Base-by-base conservation (phyloP, 176 grass and related monocot species). In the Avena atlantica region DNA sequence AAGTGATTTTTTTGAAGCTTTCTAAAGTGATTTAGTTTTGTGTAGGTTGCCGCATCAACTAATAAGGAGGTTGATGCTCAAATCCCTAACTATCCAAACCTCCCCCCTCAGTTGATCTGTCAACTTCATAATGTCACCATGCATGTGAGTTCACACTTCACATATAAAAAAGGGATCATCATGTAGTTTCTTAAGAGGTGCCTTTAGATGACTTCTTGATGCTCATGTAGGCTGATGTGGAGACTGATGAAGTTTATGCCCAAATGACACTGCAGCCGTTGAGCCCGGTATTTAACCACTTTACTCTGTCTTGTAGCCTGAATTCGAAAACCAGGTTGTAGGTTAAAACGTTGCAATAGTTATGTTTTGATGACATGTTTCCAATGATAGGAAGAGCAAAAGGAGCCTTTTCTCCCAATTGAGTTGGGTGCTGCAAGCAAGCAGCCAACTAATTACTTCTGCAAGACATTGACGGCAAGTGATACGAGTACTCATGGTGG, bases 121-220 rank as follows among this genome's bases (percentile, higher is more conserved):
- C 96, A 98, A 83, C 93, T 98, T 83, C 96, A 98, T 90, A 98
- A 98, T 92, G 90, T 98, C 58, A 98, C 96, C 61, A 98, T 98
- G 96, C 91, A 98, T 89, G 96, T 98, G 61, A 98, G 93, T 93
- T 73, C 2, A 23, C 47, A 64, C 36, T 91, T 83, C 0, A 14
- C 68, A 61, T 21, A 71, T 79, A 6, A 31, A 60, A 60, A 83
- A 53, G 72, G 69, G 78, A 61, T 5, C 60, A 68, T 92, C 50
- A 52, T 88, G n/a, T 81, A 79, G 12, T 67, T 85, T 85, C 70
- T 73, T 68, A 59, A 71, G 73, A 82, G 89, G 19, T 2, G 7
- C 21, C 68, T 20, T 69, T 15, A 83, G 6, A 36, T 63, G 31
- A 56, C 82, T 82, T 58, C 23, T 58, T 84, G 62, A 61, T 89